Evolutionary conservation across 2,329 filamentous ascomycete genomes (phyloP).

Genomic region (Boeremia exigua): DNA sequence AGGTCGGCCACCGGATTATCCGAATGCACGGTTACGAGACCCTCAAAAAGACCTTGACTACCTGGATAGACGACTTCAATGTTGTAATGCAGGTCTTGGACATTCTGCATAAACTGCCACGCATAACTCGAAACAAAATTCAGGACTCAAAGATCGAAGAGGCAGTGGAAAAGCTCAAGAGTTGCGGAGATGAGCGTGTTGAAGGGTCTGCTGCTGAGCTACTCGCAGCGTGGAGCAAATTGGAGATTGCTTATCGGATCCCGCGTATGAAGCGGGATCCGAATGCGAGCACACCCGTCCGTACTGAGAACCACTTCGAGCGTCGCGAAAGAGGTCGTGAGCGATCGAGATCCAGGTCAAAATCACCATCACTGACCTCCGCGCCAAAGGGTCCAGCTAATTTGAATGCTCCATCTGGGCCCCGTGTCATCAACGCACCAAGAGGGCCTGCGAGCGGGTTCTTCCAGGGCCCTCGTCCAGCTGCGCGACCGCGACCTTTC

Average conservation of each 20-base stretch:
- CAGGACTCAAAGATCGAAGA: constrained; percentile 93
- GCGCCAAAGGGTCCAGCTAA: constrained; percentile 52
- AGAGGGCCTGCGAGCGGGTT: constrained; percentile 53
- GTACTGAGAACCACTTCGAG: constrained; percentile 64
- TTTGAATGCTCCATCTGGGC: constrained; percentile 49
- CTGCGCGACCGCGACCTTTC: constrained; percentile 60
- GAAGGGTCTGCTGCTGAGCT: constrained; percentile 72
- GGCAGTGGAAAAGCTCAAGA: constrained; percentile 72
- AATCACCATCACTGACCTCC: constrained; percentile 50
- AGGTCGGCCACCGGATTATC: constrained; percentile 85
- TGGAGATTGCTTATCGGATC: constrained; percentile 92
- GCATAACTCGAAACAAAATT: constrained; percentile 95
- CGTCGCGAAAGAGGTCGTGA: constrained; percentile 60
- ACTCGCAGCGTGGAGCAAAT: constrained; percentile 83
- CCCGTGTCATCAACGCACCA: constrained; percentile 61
- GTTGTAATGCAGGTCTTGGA: constrained; percentile 88
- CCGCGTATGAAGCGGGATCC: constrained; percentile 86
- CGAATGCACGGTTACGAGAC: constrained; percentile 98
- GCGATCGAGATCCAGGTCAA: constrained; percentile 56
- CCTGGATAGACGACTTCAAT: constrained; percentile 88
- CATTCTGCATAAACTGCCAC: constrained; percentile 86
- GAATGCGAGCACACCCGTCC: constrained; percentile 54
- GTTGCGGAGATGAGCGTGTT: constrained; percentile 76
- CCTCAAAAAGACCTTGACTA: constrained; percentile 81
- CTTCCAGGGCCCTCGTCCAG: constrained; percentile 60